Conservation (phyloP, 2,329 filamentous ascomycete genomes). For the Stagonosporopsis rhizophila region DNA sequence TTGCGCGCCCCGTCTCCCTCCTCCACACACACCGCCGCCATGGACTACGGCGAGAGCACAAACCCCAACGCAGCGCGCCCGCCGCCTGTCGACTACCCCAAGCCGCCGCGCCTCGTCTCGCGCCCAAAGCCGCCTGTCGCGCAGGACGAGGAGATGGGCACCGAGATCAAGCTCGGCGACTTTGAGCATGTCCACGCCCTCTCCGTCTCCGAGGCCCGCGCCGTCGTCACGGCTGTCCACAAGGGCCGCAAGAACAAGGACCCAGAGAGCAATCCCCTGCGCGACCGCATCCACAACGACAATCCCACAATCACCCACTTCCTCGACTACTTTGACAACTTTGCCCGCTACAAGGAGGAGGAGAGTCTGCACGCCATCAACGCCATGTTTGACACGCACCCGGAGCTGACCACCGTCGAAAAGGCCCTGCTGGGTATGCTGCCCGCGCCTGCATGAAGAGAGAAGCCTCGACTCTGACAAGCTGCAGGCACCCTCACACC, state of each 20-base stretch:
- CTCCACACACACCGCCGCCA: slow-evolving; percentile 16
- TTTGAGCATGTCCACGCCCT: slow-evolving; percentile 92
- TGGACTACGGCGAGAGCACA: slow-evolving; percentile 42
- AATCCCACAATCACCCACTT: slow-evolving; percentile 78
- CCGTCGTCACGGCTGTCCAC: slow-evolving; percentile 90
- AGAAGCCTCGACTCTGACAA: slow-evolving; percentile 15
- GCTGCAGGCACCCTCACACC: slow-evolving; percentile 85
- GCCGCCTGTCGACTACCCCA: slow-evolving; percentile 20
- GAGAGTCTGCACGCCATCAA: slow-evolving; percentile 96
- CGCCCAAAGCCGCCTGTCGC: slow-evolving; percentile 67
- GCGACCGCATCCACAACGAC: slow-evolving; percentile 76
- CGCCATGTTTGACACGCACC: slow-evolving; percentile 78
- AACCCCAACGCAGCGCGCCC: slow-evolving; percentile 23
- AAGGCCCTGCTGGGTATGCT: slow-evolving; percentile 82
- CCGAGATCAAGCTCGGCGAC: slow-evolving; percentile 85
- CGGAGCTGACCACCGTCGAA: slow-evolving; percentile 89
- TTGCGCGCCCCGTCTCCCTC: neutral
- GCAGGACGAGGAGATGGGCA: slow-evolving; percentile 86
- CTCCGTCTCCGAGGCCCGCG: slow-evolving; percentile 87
- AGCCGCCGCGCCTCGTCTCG: slow-evolving; percentile 45
- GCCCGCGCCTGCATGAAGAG: neutral
- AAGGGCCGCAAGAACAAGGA: slow-evolving; percentile 79
- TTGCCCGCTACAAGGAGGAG: slow-evolving; percentile 94
- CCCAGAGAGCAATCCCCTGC: slow-evolving; percentile 67
- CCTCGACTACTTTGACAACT: slow-evolving; percentile 89